phyloP scores from a whole-genome alignment of 352 stramenopile species.

The Saprolegnia diclina region DNA sequence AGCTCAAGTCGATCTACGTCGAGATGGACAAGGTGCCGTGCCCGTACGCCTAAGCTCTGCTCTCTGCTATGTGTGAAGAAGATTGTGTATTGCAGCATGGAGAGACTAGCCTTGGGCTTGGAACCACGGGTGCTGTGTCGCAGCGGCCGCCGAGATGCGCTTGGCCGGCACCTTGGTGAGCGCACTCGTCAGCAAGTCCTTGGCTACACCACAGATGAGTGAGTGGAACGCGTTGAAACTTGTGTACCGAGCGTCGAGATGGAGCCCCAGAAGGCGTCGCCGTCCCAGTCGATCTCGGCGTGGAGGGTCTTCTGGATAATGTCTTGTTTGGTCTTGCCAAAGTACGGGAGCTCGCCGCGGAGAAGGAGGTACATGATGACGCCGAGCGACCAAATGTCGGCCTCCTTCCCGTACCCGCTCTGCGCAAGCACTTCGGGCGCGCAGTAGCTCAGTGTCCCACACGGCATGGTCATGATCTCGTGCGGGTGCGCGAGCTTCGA shows the following conservation, averaged over 20 bases:
- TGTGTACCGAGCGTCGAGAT: conserved; percentile 39
- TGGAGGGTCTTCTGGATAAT: conserved; percentile 91
- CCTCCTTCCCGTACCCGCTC: conserved; percentile 83
- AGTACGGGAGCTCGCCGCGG: conserved; percentile 85
- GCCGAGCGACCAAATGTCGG: conserved; percentile 90
- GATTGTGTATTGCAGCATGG: too few species aligned
- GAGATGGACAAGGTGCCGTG: conserved; percentile 67
- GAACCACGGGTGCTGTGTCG: conserved; percentile 83
- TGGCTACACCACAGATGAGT: conserved; percentile 38
- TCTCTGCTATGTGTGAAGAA: too few species aligned
- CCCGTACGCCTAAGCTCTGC: conserved; percentile 37
- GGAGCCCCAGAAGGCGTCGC: conserved; percentile 45
- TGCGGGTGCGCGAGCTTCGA: conserved; percentile 89
- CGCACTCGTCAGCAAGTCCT: conserved; percentile 66
- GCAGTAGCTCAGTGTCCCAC: conserved; percentile 91
- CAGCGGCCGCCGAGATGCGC: conserved; percentile 73
- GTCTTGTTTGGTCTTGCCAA: conserved; percentile 86
- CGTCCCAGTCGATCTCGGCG: conserved; percentile 74
- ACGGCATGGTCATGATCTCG: conserved; percentile 92
- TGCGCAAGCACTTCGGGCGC: conserved; percentile 88
- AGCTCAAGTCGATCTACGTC: conserved; percentile 86
- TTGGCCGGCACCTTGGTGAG: conserved; percentile 79
- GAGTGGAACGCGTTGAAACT: too few species aligned
- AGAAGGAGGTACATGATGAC: conserved; percentile 92
- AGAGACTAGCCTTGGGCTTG: not conserved